A percentile compares a stretch with the other conserved stretches of the same genome.
Evolutionary conservation across 495 filamentous ascomycete species (phyloP).

Genomic region (Lophiotrema nucula): DNA sequence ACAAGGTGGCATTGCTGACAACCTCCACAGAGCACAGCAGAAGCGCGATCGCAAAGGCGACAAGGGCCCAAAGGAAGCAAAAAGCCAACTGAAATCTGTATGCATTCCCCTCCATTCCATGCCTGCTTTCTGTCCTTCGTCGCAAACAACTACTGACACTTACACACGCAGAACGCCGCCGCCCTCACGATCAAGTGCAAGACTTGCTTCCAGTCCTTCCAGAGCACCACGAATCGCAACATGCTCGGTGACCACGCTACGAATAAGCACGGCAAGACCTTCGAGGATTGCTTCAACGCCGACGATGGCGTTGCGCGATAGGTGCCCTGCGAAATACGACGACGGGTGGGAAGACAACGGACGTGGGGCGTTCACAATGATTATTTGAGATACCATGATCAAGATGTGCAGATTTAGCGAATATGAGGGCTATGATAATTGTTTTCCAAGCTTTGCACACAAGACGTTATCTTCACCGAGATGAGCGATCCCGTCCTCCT

Average conservation of each 20-base stretch:
- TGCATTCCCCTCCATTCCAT: not conserved
- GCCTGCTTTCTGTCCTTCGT: not conserved
- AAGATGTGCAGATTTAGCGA: too few species aligned
- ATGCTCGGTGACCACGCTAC: conserved; percentile 28
- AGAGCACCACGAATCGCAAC: conserved; percentile 31
- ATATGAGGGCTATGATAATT: too few species aligned
- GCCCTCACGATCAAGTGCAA: conserved; percentile 32
- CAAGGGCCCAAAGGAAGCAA: conserved; percentile 12
- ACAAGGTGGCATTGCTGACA: not conserved
- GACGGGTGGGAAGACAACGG: not conserved
- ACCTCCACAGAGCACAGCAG: conserved; percentile 20
- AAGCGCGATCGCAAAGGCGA: conserved; percentile 27
- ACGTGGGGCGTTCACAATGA: not conserved
- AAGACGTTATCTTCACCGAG: too few species aligned
- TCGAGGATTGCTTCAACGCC: conserved; percentile 26
- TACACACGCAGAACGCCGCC: conserved; percentile 21
- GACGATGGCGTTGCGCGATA: conserved; percentile 25
- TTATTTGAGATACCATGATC: conserved; percentile 19
- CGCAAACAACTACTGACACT: too few species aligned
- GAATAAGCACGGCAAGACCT: conserved; percentile 27
- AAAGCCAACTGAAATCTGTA: conserved; percentile 30
- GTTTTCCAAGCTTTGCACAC: too few species aligned
- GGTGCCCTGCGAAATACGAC: not conserved
- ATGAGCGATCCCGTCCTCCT: too few species aligned
- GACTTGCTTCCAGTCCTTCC: conserved; percentile 33